A percentile compares a stretch with the other conserved stretches of the same genome.
Conservation (phyloP, 2,329 filamentous ascomycete species). For the Exophiala oligosperma region DNA sequence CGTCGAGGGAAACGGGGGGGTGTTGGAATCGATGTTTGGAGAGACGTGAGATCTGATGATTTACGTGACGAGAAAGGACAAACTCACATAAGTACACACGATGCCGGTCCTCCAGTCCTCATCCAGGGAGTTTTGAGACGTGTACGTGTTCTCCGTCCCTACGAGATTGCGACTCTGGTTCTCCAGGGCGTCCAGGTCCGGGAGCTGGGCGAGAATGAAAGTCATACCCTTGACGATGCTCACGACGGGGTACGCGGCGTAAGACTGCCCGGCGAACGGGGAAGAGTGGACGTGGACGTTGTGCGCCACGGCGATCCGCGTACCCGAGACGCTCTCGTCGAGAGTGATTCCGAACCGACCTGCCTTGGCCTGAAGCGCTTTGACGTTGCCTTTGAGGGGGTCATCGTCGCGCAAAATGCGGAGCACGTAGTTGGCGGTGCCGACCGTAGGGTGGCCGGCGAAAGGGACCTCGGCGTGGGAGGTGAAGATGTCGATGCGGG, state of each 20-base stretch:
- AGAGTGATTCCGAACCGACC: conserved; percentile 12
- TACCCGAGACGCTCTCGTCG: conserved; percentile 15
- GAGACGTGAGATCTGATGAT: no score
- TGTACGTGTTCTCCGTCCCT: conserved; percentile 31
- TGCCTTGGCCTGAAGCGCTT: conserved; percentile 16
- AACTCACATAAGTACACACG: conserved; percentile 31
- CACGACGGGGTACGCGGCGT: conserved; percentile 29
- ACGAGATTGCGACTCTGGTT: conserved; percentile 29
- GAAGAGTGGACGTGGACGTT: conserved; percentile 38
- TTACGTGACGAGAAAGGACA: conserved; percentile 29
- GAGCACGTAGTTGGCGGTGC: conserved; percentile 52
- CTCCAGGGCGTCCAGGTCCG: conserved; percentile 59
- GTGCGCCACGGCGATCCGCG: conserved; percentile 38
- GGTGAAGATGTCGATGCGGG: conserved; percentile 57
- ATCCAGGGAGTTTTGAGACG: conserved; percentile 31
- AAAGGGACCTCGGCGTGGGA: conserved; percentile 54
- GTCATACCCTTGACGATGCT: conserved; percentile 44
- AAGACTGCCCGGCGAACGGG: conserved; percentile 23
- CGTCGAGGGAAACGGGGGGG: no score
- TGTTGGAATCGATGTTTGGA: no score
- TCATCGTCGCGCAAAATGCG: conserved; percentile 3
- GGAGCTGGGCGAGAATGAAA: conserved; percentile 66
- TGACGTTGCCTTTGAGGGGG: neutral
- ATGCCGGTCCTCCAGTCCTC: conserved; percentile 36
- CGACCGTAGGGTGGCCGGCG: conserved; percentile 60